Evolutionary conservation across 2,329 filamentous ascomycete species (phyloP).

Genomic region (Botrytis squamosa): DNA sequence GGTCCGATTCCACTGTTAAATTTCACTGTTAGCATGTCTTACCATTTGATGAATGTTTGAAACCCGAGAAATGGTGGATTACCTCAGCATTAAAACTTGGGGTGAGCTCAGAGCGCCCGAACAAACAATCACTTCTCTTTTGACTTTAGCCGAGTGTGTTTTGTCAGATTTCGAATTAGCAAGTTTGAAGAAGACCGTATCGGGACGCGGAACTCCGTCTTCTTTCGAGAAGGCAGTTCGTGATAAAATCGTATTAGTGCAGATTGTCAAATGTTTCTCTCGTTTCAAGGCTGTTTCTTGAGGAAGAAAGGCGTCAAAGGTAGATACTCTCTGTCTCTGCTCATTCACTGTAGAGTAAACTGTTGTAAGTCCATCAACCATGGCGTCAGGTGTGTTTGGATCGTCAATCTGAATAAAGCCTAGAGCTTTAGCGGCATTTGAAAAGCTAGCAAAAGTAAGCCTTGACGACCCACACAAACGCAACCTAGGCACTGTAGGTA

Average conservation of each 20-base stretch:
- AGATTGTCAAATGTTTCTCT: conserved; percentile 21
- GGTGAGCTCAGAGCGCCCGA: conserved; percentile 19
- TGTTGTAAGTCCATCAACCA: conserved; percentile 16
- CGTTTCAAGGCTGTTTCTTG: conserved; percentile 9
- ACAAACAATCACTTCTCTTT: conserved; percentile 22
- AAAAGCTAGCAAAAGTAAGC: conserved; percentile 13
- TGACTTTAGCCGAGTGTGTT: conserved; percentile 13
- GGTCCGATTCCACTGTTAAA: conserved; percentile 21
- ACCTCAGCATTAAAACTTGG: conserved; percentile 24
- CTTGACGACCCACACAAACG: not conserved
- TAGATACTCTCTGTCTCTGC: conserved; percentile 22
- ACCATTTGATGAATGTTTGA: not conserved
- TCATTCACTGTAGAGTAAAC: conserved; percentile 18
- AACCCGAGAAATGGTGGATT: not conserved
- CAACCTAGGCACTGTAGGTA: not conserved
- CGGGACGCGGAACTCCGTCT: not conserved
- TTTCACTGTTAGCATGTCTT: not conserved
- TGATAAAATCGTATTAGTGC: conserved; percentile 20
- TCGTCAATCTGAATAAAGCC: conserved; percentile 19
- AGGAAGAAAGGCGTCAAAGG: conserved; percentile 23
- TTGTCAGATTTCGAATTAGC: conserved; percentile 7
- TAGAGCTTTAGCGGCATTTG: not conserved
- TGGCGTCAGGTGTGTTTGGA: conserved; percentile 14
- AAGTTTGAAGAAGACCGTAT: conserved; percentile 10
- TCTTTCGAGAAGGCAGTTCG: conserved; percentile 14